phyloP scores from a whole-genome alignment of 345 rosid species.

The Ceriops decandra region DNA sequence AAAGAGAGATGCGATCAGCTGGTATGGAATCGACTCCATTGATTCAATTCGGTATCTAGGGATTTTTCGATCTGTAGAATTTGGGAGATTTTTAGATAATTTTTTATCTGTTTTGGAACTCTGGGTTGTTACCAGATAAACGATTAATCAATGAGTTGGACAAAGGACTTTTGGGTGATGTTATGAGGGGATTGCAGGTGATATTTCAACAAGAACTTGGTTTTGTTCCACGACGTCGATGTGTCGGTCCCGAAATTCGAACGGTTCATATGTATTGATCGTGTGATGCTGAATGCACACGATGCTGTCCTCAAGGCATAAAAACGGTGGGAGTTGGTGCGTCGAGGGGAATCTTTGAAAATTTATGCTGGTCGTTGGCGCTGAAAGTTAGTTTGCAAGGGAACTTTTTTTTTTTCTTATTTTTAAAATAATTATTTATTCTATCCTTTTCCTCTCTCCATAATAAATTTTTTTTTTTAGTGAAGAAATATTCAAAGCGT shows the following conservation, averaged over 20 bases:
- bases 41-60: not conserved
- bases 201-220: not conserved
- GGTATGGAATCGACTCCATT: conserved; percentile 6
- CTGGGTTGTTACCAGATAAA: too few species aligned
- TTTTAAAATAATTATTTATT: too few species aligned
- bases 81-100: not conserved
- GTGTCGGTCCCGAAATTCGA: not conserved
- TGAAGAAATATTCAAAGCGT: too few species aligned
- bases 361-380: too few species aligned
- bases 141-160: too few species aligned
- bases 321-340: not conserved
- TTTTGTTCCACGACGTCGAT: not conserved
- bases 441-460: too few species aligned
- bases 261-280: not conserved
- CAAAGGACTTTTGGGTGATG: not conserved
- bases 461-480: too few species aligned
- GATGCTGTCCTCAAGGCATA: not conserved
- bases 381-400: too few species aligned
- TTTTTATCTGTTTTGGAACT: not conserved
- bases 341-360: not conserved
- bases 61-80: not conserved
- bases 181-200: not conserved
- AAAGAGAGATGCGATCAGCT: conserved; percentile 4
- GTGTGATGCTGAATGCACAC: not conserved
- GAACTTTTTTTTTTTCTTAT: too few species aligned